phyloP scores from a whole-genome alignment of 768 basidiomycete genomes.

The Suillus luteus region DNA sequence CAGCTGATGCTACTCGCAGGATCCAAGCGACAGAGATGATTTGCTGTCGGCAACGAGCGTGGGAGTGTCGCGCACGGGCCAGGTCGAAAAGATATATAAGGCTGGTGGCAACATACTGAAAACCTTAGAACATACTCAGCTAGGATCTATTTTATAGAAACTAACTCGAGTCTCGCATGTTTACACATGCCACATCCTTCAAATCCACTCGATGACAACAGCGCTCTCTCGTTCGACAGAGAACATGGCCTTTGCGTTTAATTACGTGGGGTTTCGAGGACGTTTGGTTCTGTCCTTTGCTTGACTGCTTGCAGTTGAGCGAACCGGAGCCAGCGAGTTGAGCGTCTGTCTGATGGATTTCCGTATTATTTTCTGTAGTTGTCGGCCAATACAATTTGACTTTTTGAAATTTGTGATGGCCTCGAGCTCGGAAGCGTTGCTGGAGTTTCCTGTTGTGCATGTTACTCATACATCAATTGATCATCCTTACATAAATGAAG shows the following conservation, averaged over 20 bases:
- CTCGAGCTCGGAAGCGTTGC: not conserved
- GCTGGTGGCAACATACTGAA: slow-evolving; percentile 12
- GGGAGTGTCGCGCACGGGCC: slow-evolving; percentile 35
- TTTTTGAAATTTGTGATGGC: not conserved
- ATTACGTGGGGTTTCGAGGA: slow-evolving; percentile 53
- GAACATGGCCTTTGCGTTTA: slow-evolving; percentile 48
- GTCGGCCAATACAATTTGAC: not conserved
- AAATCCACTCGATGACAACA: slow-evolving; percentile 70
- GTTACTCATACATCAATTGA: no score
- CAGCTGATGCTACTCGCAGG: not conserved
- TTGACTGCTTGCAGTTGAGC: slow-evolving; percentile 31
- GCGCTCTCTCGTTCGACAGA: slow-evolving; percentile 68
- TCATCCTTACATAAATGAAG: not conserved
- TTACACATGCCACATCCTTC: slow-evolving; percentile 74
- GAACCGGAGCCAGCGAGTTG: slow-evolving; percentile 49
- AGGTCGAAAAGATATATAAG: slow-evolving; percentile 37
- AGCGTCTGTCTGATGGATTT: slow-evolving; percentile 67
- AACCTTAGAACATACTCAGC: slow-evolving; percentile 75
- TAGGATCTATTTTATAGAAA: slow-evolving; percentile 82
- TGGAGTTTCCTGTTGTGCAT: no score
- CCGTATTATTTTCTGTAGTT: not conserved
- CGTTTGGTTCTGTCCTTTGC: slow-evolving; percentile 50
- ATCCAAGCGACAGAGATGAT: no score
- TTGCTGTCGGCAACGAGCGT: not conserved
- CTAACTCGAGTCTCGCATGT: slow-evolving; percentile 81